phyloP scores from a whole-genome alignment of 768 basidiomycete species.

The Termitomyces sp. region DNA sequence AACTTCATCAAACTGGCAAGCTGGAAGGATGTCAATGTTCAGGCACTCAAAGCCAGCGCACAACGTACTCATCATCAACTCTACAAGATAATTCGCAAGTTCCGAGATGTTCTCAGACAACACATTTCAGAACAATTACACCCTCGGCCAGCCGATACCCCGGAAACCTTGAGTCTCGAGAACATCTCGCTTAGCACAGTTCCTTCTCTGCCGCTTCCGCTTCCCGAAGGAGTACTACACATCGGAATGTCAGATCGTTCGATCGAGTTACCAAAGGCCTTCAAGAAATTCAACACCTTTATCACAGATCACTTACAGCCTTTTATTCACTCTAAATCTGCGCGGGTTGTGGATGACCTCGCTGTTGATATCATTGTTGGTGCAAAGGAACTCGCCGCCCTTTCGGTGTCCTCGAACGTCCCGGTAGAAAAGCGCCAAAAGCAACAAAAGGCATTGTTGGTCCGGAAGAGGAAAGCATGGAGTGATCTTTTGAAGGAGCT shows the following conservation, averaged over 20 bases:
- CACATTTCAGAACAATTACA: conserved; percentile 47
- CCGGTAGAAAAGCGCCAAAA: conserved; percentile 52
- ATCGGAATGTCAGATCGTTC: conserved; percentile 32
- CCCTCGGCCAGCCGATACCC: conserved; percentile 30
- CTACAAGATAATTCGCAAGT: conserved; percentile 88
- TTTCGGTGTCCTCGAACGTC: conserved; percentile 37
- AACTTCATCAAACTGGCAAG: conserved; percentile 93
- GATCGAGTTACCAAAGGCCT: conserved; percentile 46
- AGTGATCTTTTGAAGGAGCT: conserved; percentile 89
- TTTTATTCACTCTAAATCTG: conserved; percentile 37
- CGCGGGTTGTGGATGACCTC: conserved; percentile 48
- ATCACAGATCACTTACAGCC: conserved; percentile 38
- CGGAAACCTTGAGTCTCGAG: conserved; percentile 24
- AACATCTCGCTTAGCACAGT: background rate
- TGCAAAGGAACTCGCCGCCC: conserved; percentile 50
- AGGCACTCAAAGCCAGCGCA: conserved; percentile 89
- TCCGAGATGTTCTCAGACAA: conserved; percentile 83
- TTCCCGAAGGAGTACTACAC: conserved; percentile 13
- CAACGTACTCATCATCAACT: conserved; percentile 87
- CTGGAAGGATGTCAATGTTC: conserved; percentile 97
- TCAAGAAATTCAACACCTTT: conserved; percentile 44
- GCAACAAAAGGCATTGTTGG: conserved; percentile 67
- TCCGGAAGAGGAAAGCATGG: conserved; percentile 87
- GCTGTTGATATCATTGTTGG: conserved; percentile 63
- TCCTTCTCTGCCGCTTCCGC: background rate